Conservation (phyloP, 1,284 basidiomycete genomes). For the Ustilago tritici region DNA sequence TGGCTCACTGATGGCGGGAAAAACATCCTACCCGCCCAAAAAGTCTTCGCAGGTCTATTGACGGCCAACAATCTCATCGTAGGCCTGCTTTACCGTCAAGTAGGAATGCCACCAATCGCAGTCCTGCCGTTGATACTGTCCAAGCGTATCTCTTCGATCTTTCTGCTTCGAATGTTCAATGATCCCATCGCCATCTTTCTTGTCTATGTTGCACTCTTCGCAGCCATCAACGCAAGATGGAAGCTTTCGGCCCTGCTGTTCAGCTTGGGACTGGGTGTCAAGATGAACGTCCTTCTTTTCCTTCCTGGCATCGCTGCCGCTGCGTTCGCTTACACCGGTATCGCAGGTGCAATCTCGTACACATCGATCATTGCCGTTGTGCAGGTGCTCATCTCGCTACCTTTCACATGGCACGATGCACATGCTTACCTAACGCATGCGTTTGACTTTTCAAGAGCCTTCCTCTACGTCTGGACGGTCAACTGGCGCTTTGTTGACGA, state of each 20-base stretch:
- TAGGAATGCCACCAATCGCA: slow-evolving; percentile 68
- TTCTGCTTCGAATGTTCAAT: slow-evolving; percentile 91
- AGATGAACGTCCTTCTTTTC: slow-evolving; percentile 96
- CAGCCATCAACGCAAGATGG: slow-evolving; percentile 75
- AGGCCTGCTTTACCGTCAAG: slow-evolving; percentile 53
- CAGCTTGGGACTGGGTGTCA: slow-evolving; percentile 87
- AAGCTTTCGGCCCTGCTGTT: slow-evolving; percentile 78
- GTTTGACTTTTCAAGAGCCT: slow-evolving; percentile 88
- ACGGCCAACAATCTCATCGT: slow-evolving; percentile 50
- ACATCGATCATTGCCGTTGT: slow-evolving; percentile 24
- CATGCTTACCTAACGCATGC: slow-evolving; percentile 80
- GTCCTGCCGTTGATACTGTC: slow-evolving; percentile 83
- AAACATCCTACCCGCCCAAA: slow-evolving; percentile 75
- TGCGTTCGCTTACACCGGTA: slow-evolving; percentile 74
- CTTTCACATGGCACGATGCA: slow-evolving; percentile 79
- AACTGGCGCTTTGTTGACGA: slow-evolving; percentile 93
- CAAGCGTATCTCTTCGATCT: slow-evolving; percentile 94
- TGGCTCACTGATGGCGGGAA: slow-evolving; percentile 76
- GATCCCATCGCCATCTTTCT: slow-evolving; percentile 86
- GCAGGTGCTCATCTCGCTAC: slow-evolving; percentile 78
- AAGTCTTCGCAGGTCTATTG: slow-evolving; percentile 53
- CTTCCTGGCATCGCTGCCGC: slow-evolving; percentile 81
- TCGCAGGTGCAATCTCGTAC: slow-evolving; percentile 63
- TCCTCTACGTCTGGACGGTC: slow-evolving; percentile 96
- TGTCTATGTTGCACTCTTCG: slow-evolving; percentile 71